Evolutionary conservation across 331 rosid species (phyloP).

Genomic region (Malus hybrid): DNA sequence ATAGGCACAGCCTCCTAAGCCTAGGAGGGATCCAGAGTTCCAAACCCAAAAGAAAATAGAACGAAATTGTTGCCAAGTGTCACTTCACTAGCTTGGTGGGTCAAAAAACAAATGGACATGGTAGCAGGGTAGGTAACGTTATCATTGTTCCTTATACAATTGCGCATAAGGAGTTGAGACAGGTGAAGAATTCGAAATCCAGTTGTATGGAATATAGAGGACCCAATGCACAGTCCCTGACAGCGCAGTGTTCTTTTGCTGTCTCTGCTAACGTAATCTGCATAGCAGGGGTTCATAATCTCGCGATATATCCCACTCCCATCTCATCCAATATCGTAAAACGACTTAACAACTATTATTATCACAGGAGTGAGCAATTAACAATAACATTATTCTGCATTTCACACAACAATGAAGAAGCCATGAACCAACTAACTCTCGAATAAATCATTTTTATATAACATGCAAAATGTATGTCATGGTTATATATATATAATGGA

Average conservation of each 20-base stretch:
- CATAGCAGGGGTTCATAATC: neutral
- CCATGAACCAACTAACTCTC: no score
- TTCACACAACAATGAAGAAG: no score
- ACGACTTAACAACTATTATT: no score
- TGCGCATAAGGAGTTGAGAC: neutral
- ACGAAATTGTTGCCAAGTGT: neutral
- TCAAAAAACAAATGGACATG: no score
- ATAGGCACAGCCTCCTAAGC: no score
- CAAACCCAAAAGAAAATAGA: neutral
- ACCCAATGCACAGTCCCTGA: neutral
- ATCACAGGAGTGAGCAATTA: no score
- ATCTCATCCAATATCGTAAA: neutral
- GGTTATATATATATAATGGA: no score
- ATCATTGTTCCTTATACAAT: neutral
- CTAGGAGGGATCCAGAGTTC: no score
- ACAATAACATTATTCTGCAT: no score
- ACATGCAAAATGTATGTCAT: no score
- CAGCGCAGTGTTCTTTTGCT: neutral
- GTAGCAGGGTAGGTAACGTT: neutral
- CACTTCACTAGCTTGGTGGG: neutral
- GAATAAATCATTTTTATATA: no score
- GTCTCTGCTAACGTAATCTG: neutral
- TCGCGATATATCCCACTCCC: neutral
- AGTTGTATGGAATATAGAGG: neutral
- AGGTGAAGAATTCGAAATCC: neutral